Evolutionary conservation across 1,284 basidiomycete genomes (phyloP).

Genomic region (Limonomyces culmigenus): DNA sequence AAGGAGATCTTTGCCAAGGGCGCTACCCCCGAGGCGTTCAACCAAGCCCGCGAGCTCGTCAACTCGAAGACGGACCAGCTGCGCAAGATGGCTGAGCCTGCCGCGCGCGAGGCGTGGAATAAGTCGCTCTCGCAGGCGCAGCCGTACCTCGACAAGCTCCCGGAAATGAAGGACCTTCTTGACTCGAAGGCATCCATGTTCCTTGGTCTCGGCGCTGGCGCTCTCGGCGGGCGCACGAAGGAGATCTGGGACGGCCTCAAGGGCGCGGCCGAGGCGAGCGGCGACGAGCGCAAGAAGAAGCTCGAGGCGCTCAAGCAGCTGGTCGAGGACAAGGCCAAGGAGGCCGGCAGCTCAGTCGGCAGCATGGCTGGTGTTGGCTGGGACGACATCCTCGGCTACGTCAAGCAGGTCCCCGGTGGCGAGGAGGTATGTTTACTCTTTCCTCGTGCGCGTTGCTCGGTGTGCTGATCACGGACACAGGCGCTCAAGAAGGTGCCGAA

Average conservation of each 20-base stretch:
- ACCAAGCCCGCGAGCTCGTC: conserved; percentile 11
- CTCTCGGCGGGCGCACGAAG: conserved; percentile 6
- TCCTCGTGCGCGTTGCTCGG: background rate
- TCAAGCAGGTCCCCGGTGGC: conserved; percentile 14
- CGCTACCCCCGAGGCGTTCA: conserved; percentile 12
- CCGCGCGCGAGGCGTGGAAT: conserved; percentile 15
- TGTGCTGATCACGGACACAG: conserved; percentile 3
- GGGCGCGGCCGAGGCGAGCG: conserved; percentile 11
- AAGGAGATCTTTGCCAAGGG: conserved; percentile 13
- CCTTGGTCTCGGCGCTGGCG: conserved; percentile 9
- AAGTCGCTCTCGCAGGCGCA: conserved; percentile 12
- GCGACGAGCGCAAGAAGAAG: conserved; percentile 13
- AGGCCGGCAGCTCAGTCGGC: conserved; percentile 8
- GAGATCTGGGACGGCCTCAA: conserved; percentile 14
- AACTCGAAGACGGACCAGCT: conserved; percentile 14
- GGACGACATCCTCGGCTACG: conserved; percentile 10
- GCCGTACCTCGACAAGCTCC: conserved; percentile 15
- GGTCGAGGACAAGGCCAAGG: conserved; percentile 13
- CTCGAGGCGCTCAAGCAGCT: conserved; percentile 15
- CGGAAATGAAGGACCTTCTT: conserved; percentile 13
- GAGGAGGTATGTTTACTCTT: conserved; percentile 11
- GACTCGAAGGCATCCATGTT: conserved; percentile 11
- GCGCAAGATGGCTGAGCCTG: conserved; percentile 11
- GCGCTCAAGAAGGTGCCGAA: conserved; percentile 15
- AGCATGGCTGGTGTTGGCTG: conserved; percentile 5